Evolutionary conservation across 2,329 filamentous ascomycete species (phyloP), one percentile per base, ranked within the genome.

Genomic region (Samsoniella hepiali): DNA sequence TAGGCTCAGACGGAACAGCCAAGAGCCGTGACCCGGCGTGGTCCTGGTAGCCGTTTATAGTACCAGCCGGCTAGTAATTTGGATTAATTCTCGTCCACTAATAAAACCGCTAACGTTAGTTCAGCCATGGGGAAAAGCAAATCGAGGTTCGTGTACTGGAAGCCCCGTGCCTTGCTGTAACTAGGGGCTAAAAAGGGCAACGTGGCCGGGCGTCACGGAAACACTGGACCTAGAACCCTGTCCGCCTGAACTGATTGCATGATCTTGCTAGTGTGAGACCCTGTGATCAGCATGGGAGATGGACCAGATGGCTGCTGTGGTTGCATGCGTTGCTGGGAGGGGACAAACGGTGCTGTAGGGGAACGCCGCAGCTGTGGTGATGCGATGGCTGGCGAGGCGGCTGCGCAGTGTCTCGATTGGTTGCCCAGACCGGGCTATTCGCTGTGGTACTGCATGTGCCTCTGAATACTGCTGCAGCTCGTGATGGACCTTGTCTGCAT

Each of bases 231-330:
- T 5, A 10, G 54, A 59, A 59, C 45, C 57, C 45, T 59, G 57
- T 59, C 45, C 57, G 29, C 57, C 57, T 59, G 57, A 59, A 40
- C n/a, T 17, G 13, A 34, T 50, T 40, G 44, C 32, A 50, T 50
- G 44, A 59, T 31, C 44, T 27, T 59, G 32, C 34, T 59, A 59
- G 57, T 15, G 57, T n/a, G 13, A 17, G 42, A 50, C 44, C 40
- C 44, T 34, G 17, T 4, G 34, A 59, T 49, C 57, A 38, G 56
- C 55, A 15, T 45, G 17, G 15, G 50, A 31, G 29, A 50, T 5
- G 10, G 27, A 38, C 34, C 11, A 38, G 22, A 49, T 3, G 45
- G 22, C 22, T 22, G 22, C 22, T 13, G 27, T 9, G 22, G 22
- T 22, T 22, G 22, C 22, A 22, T 10, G 8, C 27, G 15, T 13